Conservation (phyloP, 192 early-diverging fungal species). For the Umbelopsis sp. region DNA sequence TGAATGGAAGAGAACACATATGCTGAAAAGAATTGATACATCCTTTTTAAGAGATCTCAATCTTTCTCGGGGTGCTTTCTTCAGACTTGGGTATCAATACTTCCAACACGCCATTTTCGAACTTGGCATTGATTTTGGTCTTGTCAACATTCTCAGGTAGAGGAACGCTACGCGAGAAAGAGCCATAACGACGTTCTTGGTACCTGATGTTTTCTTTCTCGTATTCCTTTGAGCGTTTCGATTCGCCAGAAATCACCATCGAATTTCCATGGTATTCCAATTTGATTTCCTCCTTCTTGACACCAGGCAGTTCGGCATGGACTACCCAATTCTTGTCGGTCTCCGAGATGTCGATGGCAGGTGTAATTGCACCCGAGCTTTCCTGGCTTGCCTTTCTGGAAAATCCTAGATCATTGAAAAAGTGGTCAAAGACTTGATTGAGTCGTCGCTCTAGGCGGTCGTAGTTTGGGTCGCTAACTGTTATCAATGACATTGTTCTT, state of each 20-base stretch:
- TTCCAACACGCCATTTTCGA: conserved; percentile 59
- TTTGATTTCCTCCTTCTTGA: conserved; percentile 57
- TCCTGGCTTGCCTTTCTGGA: background rate
- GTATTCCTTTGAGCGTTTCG: conserved; percentile 28
- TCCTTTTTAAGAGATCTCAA: conserved; percentile 43
- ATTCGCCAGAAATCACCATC: conserved; percentile 51
- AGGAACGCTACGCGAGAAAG: conserved; percentile 48
- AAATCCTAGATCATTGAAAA: conserved; percentile 27
- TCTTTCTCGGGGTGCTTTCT: conserved; percentile 42
- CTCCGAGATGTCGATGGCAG: conserved; percentile 53
- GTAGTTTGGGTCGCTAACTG: conserved; percentile 21
- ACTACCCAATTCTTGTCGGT: conserved; percentile 47
- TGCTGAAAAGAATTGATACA: background rate
- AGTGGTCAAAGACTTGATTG: conserved; percentile 33
- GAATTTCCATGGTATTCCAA: conserved; percentile 49
- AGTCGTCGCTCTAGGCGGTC: conserved; percentile 33
- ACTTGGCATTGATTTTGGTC: conserved; percentile 53
- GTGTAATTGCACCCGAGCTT: background rate
- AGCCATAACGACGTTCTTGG: conserved; percentile 56
- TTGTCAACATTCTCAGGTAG: conserved; percentile 50
- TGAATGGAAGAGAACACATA: no score
- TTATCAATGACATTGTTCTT: conserved; percentile 1
- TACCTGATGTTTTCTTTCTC: conserved; percentile 45
- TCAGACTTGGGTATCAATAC: conserved; percentile 48
- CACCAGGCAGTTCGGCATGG: conserved; percentile 60